Evolutionary conservation across 768 basidiomycete genomes (phyloP).

Genomic region (Tylopilus intermedius): DNA sequence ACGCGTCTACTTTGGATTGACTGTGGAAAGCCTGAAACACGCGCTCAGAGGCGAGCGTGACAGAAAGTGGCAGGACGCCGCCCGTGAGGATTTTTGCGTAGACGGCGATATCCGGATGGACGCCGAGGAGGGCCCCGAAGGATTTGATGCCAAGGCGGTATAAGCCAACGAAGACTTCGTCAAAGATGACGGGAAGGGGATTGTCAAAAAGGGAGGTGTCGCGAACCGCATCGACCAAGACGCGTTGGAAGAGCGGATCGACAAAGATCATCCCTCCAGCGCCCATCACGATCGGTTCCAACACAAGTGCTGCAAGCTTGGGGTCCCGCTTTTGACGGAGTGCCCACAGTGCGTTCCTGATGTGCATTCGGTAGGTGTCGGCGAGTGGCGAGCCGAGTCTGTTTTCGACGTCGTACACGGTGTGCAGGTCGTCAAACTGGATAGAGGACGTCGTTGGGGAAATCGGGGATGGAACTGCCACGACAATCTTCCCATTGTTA

Average conservation of each 20-base stretch:
- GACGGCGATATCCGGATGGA: slow-evolving; percentile 81
- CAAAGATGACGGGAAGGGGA: slow-evolving; percentile 87
- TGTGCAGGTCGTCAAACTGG: slow-evolving; percentile 41
- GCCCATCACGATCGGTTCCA: slow-evolving; percentile 92
- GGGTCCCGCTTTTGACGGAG: slow-evolving; percentile 38
- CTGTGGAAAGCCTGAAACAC: slow-evolving; percentile 80
- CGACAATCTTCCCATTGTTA: slow-evolving; percentile 49
- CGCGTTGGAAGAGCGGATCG: slow-evolving; percentile 91
- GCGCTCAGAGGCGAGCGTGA: slow-evolving; percentile 74
- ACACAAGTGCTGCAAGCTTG: slow-evolving; percentile 67
- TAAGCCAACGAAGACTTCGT: slow-evolving; percentile 95
- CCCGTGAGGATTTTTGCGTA: slow-evolving; percentile 94
- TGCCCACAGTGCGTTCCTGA: slow-evolving; percentile 46
- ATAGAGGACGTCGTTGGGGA: slow-evolving; percentile 23
- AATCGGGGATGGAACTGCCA: slow-evolving; percentile 52
- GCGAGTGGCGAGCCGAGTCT: slow-evolving; percentile 64
- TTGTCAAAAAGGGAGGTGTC: slow-evolving; percentile 32
- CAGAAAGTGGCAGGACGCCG: slow-evolving; percentile 80
- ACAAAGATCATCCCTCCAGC: slow-evolving; percentile 97
- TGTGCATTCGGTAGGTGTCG: slow-evolving; percentile 53
- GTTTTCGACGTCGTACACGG: slow-evolving; percentile 64
- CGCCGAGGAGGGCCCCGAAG: slow-evolving; percentile 59
- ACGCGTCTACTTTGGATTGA: slow-evolving; percentile 71
- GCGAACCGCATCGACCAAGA: slow-evolving; percentile 79
- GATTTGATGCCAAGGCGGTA: slow-evolving; percentile 77